Base-by-base conservation (phyloP, 129 eudicot genomes). In the Escallonia rubra region DNA sequence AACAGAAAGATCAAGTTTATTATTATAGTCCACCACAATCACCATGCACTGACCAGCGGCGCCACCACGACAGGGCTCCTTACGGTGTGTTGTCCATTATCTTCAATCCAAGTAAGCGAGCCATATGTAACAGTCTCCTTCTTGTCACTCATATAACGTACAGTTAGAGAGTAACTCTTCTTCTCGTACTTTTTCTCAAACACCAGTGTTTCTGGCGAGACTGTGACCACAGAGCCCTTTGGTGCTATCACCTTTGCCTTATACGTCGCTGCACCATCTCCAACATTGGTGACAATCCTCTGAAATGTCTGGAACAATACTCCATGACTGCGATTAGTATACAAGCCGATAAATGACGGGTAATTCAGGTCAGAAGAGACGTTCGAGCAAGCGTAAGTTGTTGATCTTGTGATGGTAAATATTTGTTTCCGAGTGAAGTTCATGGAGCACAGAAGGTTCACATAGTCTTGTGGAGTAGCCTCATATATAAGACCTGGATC, bases 401-500 rank as follows among this genome's bases (percentile, higher is more conserved):
- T 1, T 4, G 65, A 60, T 40, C 71, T 60, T 9, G 62, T 51
- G 57, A 80, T 70, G 42, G 74, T 66, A 9, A 10, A 2, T 5
- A 66, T 65, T 38, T 71, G 74, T 4, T 72, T 66, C 12, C 3
- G 14, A 7, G 82, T 81, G 59, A 64, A 72, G 13, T 62, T 76
- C 76, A 69, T 64, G 11, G 80, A 65, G 57, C 84, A 80, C 5
- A 80, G 46, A 14, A 81, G 81, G n/a, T 76, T 58, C 11, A 73
- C 55, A 38, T 81, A 76, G 61, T 81, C 85, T 67, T 81, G 65
- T 63, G 72, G 6, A 6, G 73, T 74, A 3, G 78, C 75, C 46
- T 82, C 80, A 53, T 76, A 71, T 3, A 81, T 41, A 4, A 81
- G 81, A 13, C 81, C 81, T 0, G 81, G 85, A 50, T 72, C 59